Percentiles rank a stretch among this genome's conserved stretches.
Evolutionary conservation across 331 rosid genomes (phyloP).

Genomic region (Quercus lobata): DNA sequence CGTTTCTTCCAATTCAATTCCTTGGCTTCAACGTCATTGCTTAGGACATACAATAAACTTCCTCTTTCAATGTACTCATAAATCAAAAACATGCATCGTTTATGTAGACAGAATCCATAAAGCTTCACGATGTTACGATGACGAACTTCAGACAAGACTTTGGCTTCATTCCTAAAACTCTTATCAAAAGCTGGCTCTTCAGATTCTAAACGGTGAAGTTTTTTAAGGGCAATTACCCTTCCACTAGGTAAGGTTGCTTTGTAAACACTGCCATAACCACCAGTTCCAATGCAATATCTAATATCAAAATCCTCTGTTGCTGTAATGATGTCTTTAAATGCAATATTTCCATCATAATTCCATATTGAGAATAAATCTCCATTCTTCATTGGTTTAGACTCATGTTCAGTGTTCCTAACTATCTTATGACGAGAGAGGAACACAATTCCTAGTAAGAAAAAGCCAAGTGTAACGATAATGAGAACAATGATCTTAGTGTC

Average conservation of each 20-base stretch:
- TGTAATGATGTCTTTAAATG: background rate
- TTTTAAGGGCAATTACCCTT: background rate
- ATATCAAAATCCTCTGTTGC: slow-evolving; percentile 2
- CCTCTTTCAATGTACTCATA: slow-evolving; percentile 7
- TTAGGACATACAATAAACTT: slow-evolving; percentile 7
- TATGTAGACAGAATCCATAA: background rate
- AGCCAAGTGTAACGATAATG: background rate
- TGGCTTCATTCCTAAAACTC: background rate
- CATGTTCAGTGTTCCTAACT: too few relatives aligned
- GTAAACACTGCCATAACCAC: background rate
- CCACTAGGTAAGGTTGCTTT: background rate
- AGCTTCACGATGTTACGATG: slow-evolving; percentile 3
- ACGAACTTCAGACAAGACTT: background rate
- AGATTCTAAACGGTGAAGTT: background rate
- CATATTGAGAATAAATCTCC: background rate
- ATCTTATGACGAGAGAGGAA: too few relatives aligned
- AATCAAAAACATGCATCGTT: background rate
- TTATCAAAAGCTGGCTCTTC: background rate
- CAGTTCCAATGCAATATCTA: background rate
- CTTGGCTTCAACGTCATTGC: slow-evolving; percentile 11
- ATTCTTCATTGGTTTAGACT: too few relatives aligned
- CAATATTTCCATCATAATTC: slow-evolving; percentile 12
- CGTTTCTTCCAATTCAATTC: slow-evolving; percentile 14
- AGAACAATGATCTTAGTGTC: too few relatives aligned
- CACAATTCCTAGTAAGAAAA: background rate